Evolutionary conservation across 441 rosid genomes (phyloP).

Genomic region (Aquilaria agallochum): DNA sequence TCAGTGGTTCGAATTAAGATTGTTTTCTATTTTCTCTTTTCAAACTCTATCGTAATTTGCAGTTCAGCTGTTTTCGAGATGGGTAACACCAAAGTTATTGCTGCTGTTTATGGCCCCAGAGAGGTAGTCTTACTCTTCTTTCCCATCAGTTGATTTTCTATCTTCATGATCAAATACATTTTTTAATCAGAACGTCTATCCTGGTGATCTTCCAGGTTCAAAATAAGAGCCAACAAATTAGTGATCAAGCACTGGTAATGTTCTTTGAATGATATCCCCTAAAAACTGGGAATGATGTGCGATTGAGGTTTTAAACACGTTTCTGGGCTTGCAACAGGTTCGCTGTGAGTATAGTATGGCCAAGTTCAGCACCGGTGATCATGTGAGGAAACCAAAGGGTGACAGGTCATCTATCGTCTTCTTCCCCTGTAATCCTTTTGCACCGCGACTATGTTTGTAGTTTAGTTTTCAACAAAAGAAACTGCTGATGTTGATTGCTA

Average conservation of each 20-base stretch:
- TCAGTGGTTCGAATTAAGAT: not conserved
- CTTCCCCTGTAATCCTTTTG: no score
- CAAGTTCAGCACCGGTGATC: constrained; percentile 93
- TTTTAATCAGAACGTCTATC: not conserved
- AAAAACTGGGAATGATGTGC: no score
- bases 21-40: no score
- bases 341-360: constrained; percentile 95
- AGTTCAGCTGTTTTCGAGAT: constrained; percentile 89
- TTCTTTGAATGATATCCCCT: not conserved
- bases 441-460: no score
- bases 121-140: constrained; percentile 40
- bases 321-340: constrained; percentile 38
- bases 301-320: not conserved
- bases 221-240: constrained; percentile 65
- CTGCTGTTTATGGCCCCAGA: constrained; percentile 94
- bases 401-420: constrained; percentile 47
- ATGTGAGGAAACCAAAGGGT: constrained; percentile 77
- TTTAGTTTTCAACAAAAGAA: no score
- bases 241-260: constrained; percentile 70
- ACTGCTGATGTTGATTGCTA: no score
- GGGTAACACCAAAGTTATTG: constrained; percentile 95
- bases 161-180: not conserved
- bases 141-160: not conserved
- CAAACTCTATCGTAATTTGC: not conserved
- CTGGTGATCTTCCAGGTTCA: constrained; percentile 47